phyloP scores from a whole-genome alignment of 192 early-diverging fungal genomes.

The Coemansia sp. region DNA sequence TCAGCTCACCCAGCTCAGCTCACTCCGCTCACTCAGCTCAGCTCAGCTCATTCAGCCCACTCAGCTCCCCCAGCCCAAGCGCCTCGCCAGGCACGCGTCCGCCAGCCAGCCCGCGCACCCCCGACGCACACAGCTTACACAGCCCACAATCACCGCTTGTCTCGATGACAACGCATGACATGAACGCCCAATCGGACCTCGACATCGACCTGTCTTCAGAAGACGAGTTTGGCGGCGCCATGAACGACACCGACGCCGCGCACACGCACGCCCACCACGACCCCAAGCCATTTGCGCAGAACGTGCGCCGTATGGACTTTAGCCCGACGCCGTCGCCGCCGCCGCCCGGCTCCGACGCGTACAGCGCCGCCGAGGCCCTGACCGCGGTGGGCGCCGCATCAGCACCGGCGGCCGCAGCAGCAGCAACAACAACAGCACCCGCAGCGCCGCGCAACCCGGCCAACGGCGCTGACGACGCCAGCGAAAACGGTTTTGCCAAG shows the following conservation, averaged over 20 bases:
- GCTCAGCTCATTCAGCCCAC: not conserved
- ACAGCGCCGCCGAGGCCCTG: constrained; percentile 14
- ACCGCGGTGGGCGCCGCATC: constrained; percentile 3
- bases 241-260: constrained; percentile 45
- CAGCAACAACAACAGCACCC: not conserved
- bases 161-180: constrained; percentile 51
- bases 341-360: constrained; percentile 9
- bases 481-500: constrained; percentile 38
- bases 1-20: too few species aligned
- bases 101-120: constrained; percentile 9
- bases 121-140: constrained; percentile 8
- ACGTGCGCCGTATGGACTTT: constrained; percentile 52
- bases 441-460: constrained; percentile 7
- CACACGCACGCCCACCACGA: constrained; percentile 38
- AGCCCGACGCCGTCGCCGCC: constrained; percentile 50
- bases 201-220: constrained; percentile 54
- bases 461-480: constrained; percentile 33
- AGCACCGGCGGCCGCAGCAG: not conserved
- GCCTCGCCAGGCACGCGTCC: not conserved
- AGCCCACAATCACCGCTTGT: not conserved
- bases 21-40: too few species aligned
- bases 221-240: constrained; percentile 30
- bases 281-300: constrained; percentile 11
- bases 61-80: too few species aligned
- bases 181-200: constrained; percentile 53